Conservation (phyloP, 805 yeast species). For the Candida succiphila region DNA sequence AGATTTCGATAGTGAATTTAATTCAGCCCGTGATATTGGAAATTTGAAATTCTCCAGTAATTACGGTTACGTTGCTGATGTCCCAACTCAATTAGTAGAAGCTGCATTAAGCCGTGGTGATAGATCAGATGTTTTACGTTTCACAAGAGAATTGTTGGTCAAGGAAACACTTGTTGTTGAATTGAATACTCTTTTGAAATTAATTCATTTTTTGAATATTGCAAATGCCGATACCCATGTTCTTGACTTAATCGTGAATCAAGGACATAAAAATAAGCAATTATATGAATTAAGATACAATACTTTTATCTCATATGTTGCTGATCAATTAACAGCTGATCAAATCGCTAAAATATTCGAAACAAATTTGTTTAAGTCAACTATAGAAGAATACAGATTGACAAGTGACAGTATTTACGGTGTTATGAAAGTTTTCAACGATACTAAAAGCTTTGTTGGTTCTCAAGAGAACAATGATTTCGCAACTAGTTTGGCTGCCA, state of each 20-base stretch:
- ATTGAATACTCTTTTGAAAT: slow-evolving; percentile 11
- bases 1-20: slow-evolving; percentile 17
- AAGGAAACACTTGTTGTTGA: slow-evolving; percentile 18
- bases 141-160: slow-evolving; percentile 19
- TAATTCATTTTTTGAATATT: slow-evolving; percentile 15
- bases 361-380: slow-evolving; percentile 17
- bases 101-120: slow-evolving; percentile 11
- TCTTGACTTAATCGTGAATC: slow-evolving; percentile 17
- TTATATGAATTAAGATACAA: slow-evolving; percentile 11
- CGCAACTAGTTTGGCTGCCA: slow-evolving; percentile 7
- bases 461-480: neutral
- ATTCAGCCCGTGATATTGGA: neutral
- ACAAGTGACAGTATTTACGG: slow-evolving; percentile 25
- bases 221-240: slow-evolving; percentile 10
- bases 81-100: slow-evolving; percentile 14
- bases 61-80: slow-evolving; percentile 8
- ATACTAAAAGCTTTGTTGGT: slow-evolving; percentile 4
- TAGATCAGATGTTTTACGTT: slow-evolving; percentile 15
- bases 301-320: slow-evolving; percentile 19
- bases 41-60: slow-evolving; percentile 1
- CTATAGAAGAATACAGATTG: slow-evolving; percentile 24
- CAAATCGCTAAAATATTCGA: slow-evolving; percentile 9
- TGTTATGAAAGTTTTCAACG: slow-evolving; percentile 17
- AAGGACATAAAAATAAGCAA: slow-evolving; percentile 19
- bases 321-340: slow-evolving; percentile 16